Evolutionary conservation across 2,329 filamentous ascomycete genomes (phyloP), one percentile per base, ranked within the genome.

Genomic region (Fusarium albidum): DNA sequence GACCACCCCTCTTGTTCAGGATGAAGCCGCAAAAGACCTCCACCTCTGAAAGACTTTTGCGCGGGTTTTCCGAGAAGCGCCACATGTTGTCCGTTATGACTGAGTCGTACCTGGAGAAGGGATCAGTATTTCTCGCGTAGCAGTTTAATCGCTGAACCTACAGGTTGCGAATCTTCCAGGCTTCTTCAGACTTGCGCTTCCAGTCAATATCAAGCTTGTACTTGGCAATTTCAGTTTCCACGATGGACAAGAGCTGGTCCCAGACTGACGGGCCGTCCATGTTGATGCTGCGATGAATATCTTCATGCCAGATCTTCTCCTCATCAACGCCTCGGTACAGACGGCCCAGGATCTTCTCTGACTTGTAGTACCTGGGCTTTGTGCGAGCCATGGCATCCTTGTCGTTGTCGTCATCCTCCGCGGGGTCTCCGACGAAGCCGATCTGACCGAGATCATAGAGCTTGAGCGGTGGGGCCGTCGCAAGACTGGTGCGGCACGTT

Each of bases 241-340:
- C 61, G 11, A 57, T 59, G 0, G 31, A 43, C 4, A 78, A 45
- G 1, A 84, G 53, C 7, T 73, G 67, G 3, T 76, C 69, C 79
- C 80, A 83, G 3, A 84, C 73, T 0, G 75, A 72, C 1, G 64
- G 51, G 0, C 71, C 71, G 2, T 40, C 52, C 10, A 42, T 63
- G 8, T 59, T 63, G 5, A 70, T 57, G 1, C 42, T 61, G 12
- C 68, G 66, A 37, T 70, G 75, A 32, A 82, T 78, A 13, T 86
- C 71, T 6, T 81, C 69, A 9, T 71, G 63, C 76, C 87, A 88
- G 35, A 93, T 89, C 45, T 81, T 79, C 38, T 79, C 78, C 69
- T 95, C 91, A 61, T 96, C 85, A 10, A 96, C 86, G 0, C 79
- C 82, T 2, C 90, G 84, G 67, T 90, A 95, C 0, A 96, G 76